Evolutionary conservation across 148 eudicot species (phyloP).

Genomic region (Cornus florida): DNA sequence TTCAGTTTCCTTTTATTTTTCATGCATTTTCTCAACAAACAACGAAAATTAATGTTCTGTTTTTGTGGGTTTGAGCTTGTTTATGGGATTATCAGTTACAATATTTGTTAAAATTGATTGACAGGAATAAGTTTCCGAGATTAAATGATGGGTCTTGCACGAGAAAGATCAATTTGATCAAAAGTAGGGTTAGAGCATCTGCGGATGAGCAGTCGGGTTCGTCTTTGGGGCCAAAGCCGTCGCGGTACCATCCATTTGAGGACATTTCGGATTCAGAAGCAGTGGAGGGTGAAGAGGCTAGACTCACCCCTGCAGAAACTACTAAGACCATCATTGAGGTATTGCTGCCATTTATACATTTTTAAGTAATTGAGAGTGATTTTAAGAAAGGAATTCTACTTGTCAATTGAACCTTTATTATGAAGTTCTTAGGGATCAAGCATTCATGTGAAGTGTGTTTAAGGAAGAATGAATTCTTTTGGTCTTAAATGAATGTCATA

Average conservation of each 20-base stretch:
- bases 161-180: constrained; percentile 35
- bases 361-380: neutral
- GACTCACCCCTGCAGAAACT: constrained; percentile 75
- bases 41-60: neutral
- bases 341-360: neutral
- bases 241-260: constrained; percentile 80
- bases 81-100: neutral
- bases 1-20: neutral
- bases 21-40: neutral
- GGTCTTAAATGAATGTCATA: neutral
- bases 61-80: neutral
- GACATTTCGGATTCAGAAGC: constrained; percentile 62
- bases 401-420: neutral
- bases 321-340: constrained; percentile 93
- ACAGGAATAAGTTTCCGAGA: constrained; percentile 34
- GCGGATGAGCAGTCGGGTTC: constrained; percentile 53
- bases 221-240: constrained; percentile 50
- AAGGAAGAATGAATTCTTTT: neutral
- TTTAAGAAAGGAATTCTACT: neutral
- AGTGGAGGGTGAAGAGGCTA: constrained; percentile 50
- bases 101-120: too few species aligned
- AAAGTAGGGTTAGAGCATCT: constrained; percentile 53
- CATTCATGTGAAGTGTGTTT: too few species aligned
- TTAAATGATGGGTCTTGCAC: constrained; percentile 30
- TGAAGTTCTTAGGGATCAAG: neutral